A percentile compares a stretch with the other conserved stretches of the same genome.
These are phyloP conservation scores for Dryas octopetala DNA, from an alignment of 306 rosid species.

Conservation along the genomic window DNA sequence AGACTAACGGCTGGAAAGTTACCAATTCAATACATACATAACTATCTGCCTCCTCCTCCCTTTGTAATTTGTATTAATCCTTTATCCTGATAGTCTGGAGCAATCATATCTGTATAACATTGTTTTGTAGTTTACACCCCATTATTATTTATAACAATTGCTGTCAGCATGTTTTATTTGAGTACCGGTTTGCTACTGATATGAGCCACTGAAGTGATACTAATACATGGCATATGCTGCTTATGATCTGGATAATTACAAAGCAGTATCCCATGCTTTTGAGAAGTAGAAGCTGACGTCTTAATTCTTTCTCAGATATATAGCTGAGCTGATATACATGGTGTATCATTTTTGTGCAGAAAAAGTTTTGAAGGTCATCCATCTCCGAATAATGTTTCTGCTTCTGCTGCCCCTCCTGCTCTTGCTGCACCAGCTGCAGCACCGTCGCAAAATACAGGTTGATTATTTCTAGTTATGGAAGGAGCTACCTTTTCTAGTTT, in stretches of 20 bases:
- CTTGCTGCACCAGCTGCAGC: slow-evolving; percentile 24
- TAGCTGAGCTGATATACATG: slow-evolving; percentile 11
- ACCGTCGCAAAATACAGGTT: slow-evolving; percentile 25
- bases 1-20: background rate
- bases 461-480: background rate
- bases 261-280: background rate
- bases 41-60: too few relatives aligned
- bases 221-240: background rate
- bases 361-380: slow-evolving; percentile 44
- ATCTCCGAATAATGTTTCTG: slow-evolving; percentile 16
- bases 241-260: background rate
- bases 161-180: background rate
- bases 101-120: background rate
- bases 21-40: background rate
- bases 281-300: background rate
- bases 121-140: background rate
- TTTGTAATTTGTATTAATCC: too few relatives aligned
- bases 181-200: background rate
- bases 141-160: background rate
- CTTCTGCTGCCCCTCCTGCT: slow-evolving; percentile 25
- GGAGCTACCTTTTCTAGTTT: background rate
- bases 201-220: background rate
- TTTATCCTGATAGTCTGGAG: background rate
- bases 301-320: background rate
- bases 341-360: slow-evolving; percentile 44